These are phyloP conservation scores for Plasmodium falciparum DNA, from an alignment of 169 alveolate genomes.

Conservation along the genomic window DNA sequence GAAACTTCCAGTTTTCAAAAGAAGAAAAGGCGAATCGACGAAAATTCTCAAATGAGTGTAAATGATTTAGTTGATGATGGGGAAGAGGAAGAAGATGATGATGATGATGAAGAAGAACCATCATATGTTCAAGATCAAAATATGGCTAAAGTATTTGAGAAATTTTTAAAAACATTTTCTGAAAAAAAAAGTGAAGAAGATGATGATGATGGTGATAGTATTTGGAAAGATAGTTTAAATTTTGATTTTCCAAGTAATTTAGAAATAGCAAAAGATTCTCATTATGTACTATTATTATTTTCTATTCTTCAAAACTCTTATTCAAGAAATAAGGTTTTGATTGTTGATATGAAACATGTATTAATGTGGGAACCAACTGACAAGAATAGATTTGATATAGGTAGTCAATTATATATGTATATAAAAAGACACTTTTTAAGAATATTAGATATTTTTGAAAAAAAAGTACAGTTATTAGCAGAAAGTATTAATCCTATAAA, in stretches of 20 bases:
- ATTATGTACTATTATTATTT: slow-evolving; percentile 51
- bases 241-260: slow-evolving; percentile 78
- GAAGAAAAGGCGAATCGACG: slow-evolving; percentile 38
- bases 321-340: slow-evolving; percentile 81
- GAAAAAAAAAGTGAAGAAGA: slow-evolving; percentile 72
- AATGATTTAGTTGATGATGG: slow-evolving; percentile 16
- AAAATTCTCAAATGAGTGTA: slow-evolving; percentile 23
- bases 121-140: slow-evolving; percentile 86
- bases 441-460: slow-evolving; percentile 84
- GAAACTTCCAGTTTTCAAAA: slow-evolving; percentile 32
- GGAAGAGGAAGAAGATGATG: slow-evolving; percentile 59
- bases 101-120: slow-evolving; percentile 81
- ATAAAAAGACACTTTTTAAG: slow-evolving; percentile 83
- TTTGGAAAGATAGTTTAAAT: slow-evolving; percentile 68
- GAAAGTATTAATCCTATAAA: slow-evolving; percentile 78
- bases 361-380: slow-evolving; percentile 83
- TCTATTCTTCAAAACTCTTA: slow-evolving; percentile 76
- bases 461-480: slow-evolving; percentile 81
- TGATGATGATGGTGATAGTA: slow-evolving; percentile 77
- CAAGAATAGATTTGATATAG: slow-evolving; percentile 78
- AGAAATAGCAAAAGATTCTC: slow-evolving; percentile 77
- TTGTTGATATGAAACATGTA: slow-evolving; percentile 83
- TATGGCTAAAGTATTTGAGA: slow-evolving; percentile 85
- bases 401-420: slow-evolving; percentile 83
- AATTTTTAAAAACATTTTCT: slow-evolving; percentile 79